Conservation (phyloP, 1,284 basidiomycete species). For the Cryptococcus amylolentus region DNA sequence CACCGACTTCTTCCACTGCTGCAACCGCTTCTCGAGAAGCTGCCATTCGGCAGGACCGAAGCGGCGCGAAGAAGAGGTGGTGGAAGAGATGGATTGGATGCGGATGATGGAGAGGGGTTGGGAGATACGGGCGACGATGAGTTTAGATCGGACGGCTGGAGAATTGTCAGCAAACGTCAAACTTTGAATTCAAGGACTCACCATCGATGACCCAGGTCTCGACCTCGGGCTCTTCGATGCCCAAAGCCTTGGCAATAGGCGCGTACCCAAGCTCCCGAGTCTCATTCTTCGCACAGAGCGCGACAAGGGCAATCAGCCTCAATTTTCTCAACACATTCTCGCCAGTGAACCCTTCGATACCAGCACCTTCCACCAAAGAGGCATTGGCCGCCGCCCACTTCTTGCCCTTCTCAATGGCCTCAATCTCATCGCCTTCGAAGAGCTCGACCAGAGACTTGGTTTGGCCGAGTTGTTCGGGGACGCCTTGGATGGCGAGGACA, state of each 20-base stretch:
- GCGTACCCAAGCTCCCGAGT: constrained; percentile 73
- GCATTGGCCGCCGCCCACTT: constrained; percentile 62
- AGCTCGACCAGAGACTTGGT: constrained; percentile 39
- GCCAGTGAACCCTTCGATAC: constrained; percentile 47
- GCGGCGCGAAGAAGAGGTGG: constrained; percentile 51
- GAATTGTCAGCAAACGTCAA: not conserved
- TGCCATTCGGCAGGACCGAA: constrained; percentile 82
- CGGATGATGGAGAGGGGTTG: constrained; percentile 73
- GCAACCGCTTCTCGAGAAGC: constrained; percentile 69
- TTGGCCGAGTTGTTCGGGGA: constrained; percentile 34
- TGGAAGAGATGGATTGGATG: constrained; percentile 69
- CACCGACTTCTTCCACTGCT: constrained; percentile 66
- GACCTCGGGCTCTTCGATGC: constrained; percentile 66
- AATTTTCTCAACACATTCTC: constrained; percentile 72
- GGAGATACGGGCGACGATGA: constrained; percentile 79
- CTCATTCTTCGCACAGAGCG: constrained; percentile 70
- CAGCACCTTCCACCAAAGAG: constrained; percentile 58
- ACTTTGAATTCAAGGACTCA: constrained; percentile 45
- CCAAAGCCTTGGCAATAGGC: constrained; percentile 65
- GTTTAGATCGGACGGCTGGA: constrained; percentile 75
- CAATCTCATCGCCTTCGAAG: constrained; percentile 64
- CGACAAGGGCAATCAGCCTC: constrained; percentile 71
- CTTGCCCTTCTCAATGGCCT: constrained; percentile 65
- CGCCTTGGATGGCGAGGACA: constrained; percentile 55
- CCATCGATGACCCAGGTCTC: constrained; percentile 92